Percentiles rank a stretch among this genome's conserved stretches.
Conservation (phyloP, 768 basidiomycete species). For the Cyathus striatus region DNA sequence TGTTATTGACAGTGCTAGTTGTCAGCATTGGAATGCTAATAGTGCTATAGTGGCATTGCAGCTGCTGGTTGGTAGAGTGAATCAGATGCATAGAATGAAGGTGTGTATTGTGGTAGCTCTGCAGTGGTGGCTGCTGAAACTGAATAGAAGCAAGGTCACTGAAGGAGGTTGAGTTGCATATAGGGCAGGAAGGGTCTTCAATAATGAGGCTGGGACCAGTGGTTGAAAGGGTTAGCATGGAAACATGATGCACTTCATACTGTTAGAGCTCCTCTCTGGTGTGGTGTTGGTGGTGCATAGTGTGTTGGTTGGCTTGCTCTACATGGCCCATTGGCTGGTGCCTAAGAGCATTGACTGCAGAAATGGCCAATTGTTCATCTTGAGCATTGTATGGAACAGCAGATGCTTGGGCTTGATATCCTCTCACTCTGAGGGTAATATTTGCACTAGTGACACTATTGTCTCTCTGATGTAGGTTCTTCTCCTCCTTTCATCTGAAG, state of each 20-base stretch:
- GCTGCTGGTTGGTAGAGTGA: slow-evolving; percentile 21
- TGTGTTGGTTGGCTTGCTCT: no score
- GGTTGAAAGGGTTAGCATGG: no score
- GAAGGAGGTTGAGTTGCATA: slow-evolving; percentile 12
- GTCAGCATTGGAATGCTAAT: slow-evolving; percentile 42
- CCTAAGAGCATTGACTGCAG: no score
- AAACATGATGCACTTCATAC: no score
- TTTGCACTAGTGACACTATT: slow-evolving; percentile 19
- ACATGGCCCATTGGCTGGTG: no score
- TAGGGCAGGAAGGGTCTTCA: slow-evolving; percentile 20
- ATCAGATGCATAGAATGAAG: slow-evolving; percentile 40
- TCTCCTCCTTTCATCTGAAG: slow-evolving; percentile 8
- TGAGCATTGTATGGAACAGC: slow-evolving; percentile 20
- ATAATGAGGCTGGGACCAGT: no score
- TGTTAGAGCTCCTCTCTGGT: no score
- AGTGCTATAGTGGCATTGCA: slow-evolving; percentile 38
- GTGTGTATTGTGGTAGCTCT: slow-evolving; percentile 27
- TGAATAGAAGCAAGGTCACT: slow-evolving; percentile 3
- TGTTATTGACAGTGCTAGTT: slow-evolving; percentile 16
- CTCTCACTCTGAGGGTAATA: slow-evolving; percentile 35
- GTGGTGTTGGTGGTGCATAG: no score
- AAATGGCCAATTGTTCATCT: no score
- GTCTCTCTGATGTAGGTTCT: slow-evolving; percentile 3
- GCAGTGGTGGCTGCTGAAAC: slow-evolving; percentile 5
- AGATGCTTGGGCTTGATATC: slow-evolving; percentile 33